These are phyloP conservation scores for Alternaria ethzedia DNA, from an alignment of 2,329 filamentous ascomycete species.

Conservation along the genomic window DNA sequence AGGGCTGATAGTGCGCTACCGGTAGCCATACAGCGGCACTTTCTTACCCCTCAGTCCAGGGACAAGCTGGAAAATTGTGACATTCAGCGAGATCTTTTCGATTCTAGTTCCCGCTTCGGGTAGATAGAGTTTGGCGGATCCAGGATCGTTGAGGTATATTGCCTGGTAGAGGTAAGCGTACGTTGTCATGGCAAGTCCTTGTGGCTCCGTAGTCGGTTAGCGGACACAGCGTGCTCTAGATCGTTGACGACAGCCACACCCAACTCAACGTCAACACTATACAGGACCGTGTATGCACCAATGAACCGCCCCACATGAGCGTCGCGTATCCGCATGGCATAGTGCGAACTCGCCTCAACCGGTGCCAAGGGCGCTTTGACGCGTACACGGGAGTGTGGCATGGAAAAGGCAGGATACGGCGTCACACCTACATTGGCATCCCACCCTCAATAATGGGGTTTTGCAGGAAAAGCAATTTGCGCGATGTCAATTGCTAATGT, in stretches of 20 bases:
- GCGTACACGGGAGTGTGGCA: slow-evolving; percentile 21
- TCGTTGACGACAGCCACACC: slow-evolving; percentile 36
- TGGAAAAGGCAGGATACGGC: slow-evolving; percentile 18
- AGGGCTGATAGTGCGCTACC: slow-evolving; percentile 3
- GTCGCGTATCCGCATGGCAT: slow-evolving; percentile 24
- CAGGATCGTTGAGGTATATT: slow-evolving; percentile 24
- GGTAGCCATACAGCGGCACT: slow-evolving; percentile 2
- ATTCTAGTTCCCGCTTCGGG: slow-evolving; percentile 43
- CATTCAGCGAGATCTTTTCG: slow-evolving; percentile 36
- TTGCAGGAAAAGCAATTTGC: slow-evolving; percentile 1
- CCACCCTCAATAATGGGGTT: slow-evolving; percentile 12
- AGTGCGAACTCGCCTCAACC: slow-evolving; percentile 16
- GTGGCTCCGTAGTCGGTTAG: slow-evolving; percentile 18
- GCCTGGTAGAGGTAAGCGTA: slow-evolving; percentile 16
- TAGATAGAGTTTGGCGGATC: slow-evolving; percentile 41
- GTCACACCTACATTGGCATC: slow-evolving; percentile 26
- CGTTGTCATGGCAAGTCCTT: slow-evolving; percentile 17
- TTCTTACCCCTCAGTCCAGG: slow-evolving; percentile 1
- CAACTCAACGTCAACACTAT: slow-evolving; percentile 34
- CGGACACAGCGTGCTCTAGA: slow-evolving; percentile 16
- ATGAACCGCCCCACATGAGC: slow-evolving; percentile 22
- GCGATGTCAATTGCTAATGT: slow-evolving; percentile 15
- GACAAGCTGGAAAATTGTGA: slow-evolving; percentile 19
- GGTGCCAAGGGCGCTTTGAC: slow-evolving; percentile 12
- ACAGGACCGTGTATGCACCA: slow-evolving; percentile 22